Percentiles rank a stretch among this genome's conserved stretches.
These are phyloP conservation scores for Sonneratia alba DNA, from an alignment of 345 rosid species.

Conservation along the genomic window DNA sequence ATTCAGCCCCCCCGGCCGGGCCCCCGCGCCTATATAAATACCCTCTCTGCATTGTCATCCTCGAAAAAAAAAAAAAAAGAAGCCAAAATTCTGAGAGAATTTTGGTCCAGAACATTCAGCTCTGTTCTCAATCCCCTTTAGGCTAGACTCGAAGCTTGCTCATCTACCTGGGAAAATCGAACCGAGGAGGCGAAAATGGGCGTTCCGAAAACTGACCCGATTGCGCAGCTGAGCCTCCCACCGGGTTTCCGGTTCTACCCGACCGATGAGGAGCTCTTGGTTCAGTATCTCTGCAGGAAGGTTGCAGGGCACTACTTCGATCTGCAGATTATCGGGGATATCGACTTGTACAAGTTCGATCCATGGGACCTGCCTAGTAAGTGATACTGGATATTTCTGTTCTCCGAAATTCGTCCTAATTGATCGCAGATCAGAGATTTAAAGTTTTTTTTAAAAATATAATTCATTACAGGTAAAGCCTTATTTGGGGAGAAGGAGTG, in stretches of 20 bases:
- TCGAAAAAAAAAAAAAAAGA: too few relatives aligned
- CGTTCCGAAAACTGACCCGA: constrained; percentile 52
- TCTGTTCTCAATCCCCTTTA: too few relatives aligned
- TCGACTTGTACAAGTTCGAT: constrained; percentile 87
- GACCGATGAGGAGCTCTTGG: constrained; percentile 90
- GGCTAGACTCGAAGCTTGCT: too few relatives aligned
- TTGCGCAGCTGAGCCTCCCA: constrained; percentile 74
- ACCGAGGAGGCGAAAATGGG: constrained; percentile 37
- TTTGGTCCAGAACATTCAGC: too few relatives aligned
- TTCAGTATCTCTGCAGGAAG: constrained; percentile 75
- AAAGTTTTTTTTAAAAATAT: neutral
- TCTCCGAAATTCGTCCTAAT: neutral
- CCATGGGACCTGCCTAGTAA: constrained; percentile 85
- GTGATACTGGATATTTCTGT: constrained; percentile 1
- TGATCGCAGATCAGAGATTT: neutral
- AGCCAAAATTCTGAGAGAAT: neutral
- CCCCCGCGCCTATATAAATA: constrained; percentile 22
- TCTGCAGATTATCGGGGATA: constrained; percentile 63
- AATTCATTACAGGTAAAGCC: constrained; percentile 51
- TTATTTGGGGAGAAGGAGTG: constrained; percentile 89
- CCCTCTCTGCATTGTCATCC: too few relatives aligned
- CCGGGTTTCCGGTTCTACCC: constrained; percentile 97
- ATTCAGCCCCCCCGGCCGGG: neutral
- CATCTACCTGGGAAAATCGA: too few relatives aligned
- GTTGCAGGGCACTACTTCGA: constrained; percentile 73